These are phyloP conservation scores for Juncus inflexus DNA, from an alignment of 176 grass and related monocot genomes.

Conservation along the genomic window DNA sequence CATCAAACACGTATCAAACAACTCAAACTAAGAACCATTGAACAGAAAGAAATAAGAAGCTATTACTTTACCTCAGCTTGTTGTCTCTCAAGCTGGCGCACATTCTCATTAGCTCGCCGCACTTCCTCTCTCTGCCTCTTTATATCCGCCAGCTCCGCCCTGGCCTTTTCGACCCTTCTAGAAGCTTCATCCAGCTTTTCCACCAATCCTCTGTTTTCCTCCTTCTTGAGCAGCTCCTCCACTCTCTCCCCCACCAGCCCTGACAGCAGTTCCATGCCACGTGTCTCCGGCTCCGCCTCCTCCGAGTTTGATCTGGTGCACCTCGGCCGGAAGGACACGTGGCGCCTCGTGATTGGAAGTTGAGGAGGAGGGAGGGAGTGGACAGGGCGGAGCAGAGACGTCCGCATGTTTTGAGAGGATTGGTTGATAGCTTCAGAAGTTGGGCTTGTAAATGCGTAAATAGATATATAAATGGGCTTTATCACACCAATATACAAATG, in stretches of 20 bases:
- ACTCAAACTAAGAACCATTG: too few species aligned
- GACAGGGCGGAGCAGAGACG: conserved; percentile 39
- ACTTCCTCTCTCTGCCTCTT: conserved; percentile 54
- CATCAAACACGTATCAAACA: too few species aligned
- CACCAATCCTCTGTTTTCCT: conserved; percentile 66
- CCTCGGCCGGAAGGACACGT: conserved; percentile 19
- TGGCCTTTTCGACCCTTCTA: conserved; percentile 67
- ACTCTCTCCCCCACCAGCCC: conserved; percentile 54
- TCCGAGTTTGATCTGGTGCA: conserved; percentile 31
- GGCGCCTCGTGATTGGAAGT: not conserved
- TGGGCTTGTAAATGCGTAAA: too few species aligned
- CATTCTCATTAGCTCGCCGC: conserved; percentile 41
- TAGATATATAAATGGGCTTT: too few species aligned
- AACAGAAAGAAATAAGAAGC: too few species aligned
- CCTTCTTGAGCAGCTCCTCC: conserved; percentile 57
- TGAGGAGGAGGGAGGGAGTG: not conserved
- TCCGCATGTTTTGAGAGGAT: conserved; percentile 12
- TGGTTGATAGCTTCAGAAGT: too few species aligned
- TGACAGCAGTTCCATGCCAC: conserved; percentile 32
- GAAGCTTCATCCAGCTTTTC: conserved; percentile 66
- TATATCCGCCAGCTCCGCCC: conserved; percentile 65
- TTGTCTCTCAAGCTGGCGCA: conserved; percentile 56
- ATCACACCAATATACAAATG: too few species aligned
- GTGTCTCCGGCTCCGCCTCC: not conserved
- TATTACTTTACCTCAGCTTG: conserved; percentile 45